Base-by-base conservation (phyloP, 495 filamentous ascomycete genomes). In the Penicillium arizonense region DNA sequence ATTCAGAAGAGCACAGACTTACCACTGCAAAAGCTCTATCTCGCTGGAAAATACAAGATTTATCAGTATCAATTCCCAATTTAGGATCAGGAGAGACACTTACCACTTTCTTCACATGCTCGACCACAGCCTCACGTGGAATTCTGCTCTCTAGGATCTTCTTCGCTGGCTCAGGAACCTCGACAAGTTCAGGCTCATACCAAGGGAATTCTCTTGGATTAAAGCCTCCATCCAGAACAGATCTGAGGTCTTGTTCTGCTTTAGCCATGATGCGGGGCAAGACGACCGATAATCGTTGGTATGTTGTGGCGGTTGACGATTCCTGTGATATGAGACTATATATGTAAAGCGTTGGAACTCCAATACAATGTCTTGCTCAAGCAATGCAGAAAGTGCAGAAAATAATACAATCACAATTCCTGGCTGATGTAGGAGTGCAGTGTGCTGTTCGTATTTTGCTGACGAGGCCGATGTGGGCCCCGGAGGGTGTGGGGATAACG, bases 31-130 rank as follows among this genome's bases (percentile, higher is more conserved):
- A 63, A 11, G 60, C 63, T 2, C 60, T 54, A 20, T 65, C 55
- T 52, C 57, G 42, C 51, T 62, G 21, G 1, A 18, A 9, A 26
- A 10, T 35, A 16, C 4, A 38, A 34, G 44, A 37, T 5, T 5
- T 8, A 41, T 50, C 20, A 44, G 26, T 28, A 39, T 14, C 8
- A 9, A 32, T 34, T 2, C 5, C 18, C 28, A 4, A 10, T 8
- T 4, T 0, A 8, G 16, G 3, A 10, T 8, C n/a, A 13, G 11
- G 11, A 21, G 44, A 24, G 44, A 68, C 28, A 8, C 68, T 40
- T 61, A 82, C 79, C 47, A 81, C 60, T 33, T 65, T 53, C 13
- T 67, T 68, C 38, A 82, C 65, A 67, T 82, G 79, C 7, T 68
- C 52, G 20, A 80, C 61, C 42, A 81, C 63, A 23, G 77, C 60